A percentile compares a stretch with the other conserved stretches of the same genome.
Evolutionary conservation across 1,284 basidiomycete species (phyloP).

Genomic region (Hemileia vastatrix): DNA sequence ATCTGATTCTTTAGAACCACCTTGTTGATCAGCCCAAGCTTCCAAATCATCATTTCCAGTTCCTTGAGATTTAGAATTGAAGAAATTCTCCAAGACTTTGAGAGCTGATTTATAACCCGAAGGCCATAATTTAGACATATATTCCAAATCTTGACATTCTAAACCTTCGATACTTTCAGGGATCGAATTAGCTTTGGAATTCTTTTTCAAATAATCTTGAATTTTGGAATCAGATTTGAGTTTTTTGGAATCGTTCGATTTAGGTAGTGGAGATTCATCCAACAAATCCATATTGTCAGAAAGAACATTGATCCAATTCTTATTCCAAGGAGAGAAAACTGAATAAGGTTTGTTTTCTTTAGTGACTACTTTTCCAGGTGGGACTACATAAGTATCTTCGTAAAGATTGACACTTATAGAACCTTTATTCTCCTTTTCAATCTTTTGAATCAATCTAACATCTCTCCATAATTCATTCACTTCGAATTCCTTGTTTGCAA

Average conservation of each 20-base stretch:
- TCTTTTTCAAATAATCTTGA: conserved; percentile 27
- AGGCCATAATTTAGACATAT: conserved; percentile 40
- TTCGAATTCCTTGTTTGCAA: conserved; percentile 38
- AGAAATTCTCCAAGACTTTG: conserved; percentile 36
- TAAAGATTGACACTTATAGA: conserved; percentile 26
- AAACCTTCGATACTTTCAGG: conserved; percentile 29
- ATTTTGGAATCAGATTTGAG: too few relatives aligned
- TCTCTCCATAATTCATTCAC: conserved; percentile 40
- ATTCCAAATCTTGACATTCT: too few relatives aligned
- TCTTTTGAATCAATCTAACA: conserved; percentile 23
- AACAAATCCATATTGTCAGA: conserved; percentile 32
- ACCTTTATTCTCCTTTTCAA: conserved; percentile 7
- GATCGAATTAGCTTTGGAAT: conserved; percentile 24
- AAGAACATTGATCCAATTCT: conserved; percentile 31
- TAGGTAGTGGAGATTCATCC: conserved; percentile 33
- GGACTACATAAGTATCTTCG: conserved; percentile 37
- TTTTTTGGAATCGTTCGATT: conserved; percentile 28
- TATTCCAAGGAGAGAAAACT: conserved; percentile 37
- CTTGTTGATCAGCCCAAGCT: not conserved
- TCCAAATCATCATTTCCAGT: not conserved
- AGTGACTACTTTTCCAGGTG: conserved; percentile 31
- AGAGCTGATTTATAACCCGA: conserved; percentile 28
- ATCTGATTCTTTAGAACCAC: too few relatives aligned
- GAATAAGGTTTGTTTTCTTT: conserved; percentile 34
- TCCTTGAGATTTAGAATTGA: conserved; percentile 27